Conservation (phyloP, 2,329 filamentous ascomycete genomes). For the Cytospora piceicola region DNA sequence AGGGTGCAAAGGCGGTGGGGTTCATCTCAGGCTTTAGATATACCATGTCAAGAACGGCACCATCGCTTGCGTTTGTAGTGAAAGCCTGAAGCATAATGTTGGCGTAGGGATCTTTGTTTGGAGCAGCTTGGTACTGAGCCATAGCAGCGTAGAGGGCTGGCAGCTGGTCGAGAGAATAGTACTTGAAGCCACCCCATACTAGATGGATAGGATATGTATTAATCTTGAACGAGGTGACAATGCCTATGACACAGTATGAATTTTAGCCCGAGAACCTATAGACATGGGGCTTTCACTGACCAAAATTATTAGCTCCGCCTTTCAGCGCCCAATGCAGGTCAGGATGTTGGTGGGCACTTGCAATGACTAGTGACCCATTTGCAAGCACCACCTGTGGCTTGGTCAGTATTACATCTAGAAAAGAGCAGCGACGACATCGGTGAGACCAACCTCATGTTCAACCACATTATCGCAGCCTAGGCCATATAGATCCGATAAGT, state of each 20-base stretch:
- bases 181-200: background rate
- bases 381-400: constrained; percentile 45
- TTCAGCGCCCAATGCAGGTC: constrained; percentile 34
- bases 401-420: background rate
- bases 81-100: constrained; percentile 39
- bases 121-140: constrained; percentile 35
- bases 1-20: constrained; percentile 37
- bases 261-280: too few species aligned
- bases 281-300: background rate
- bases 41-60: constrained; percentile 37
- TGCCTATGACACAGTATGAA: constrained; percentile 28
- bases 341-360: constrained; percentile 24
- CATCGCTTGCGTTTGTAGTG: constrained; percentile 34
- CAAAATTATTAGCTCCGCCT: constrained; percentile 35
- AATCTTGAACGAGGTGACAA: constrained; percentile 26
- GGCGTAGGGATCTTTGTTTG: constrained; percentile 39
- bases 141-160: constrained; percentile 34
- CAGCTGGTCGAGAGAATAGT: background rate
- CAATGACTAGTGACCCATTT: constrained; percentile 38
- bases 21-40: constrained; percentile 37
- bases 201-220: background rate
- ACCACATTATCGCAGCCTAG: constrained; percentile 28
- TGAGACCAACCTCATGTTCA: constrained; percentile 16
- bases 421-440: background rate
- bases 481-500: constrained; percentile 27